Percentiles rank a stretch among this genome's conserved stretches.
phyloP scores from a whole-genome alignment of 208 protist genomes.

The Leishmania tarentolae region DNA sequence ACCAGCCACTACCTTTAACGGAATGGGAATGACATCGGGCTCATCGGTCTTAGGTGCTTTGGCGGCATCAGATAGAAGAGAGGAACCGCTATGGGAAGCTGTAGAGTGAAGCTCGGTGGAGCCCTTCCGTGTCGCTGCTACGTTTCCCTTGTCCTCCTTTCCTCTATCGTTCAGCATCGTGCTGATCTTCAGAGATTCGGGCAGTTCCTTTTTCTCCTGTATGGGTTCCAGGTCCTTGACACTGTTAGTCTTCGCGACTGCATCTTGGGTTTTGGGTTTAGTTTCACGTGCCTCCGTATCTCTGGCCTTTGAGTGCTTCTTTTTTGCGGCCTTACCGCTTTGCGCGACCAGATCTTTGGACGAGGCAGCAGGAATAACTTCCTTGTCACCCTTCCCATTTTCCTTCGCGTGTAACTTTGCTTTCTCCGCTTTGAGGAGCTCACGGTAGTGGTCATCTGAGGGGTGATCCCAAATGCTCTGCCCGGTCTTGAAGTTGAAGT shows the following conservation, averaged over 20 bases:
- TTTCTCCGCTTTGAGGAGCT: slow-evolving; percentile 72
- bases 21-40: slow-evolving; percentile 19
- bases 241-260: slow-evolving; percentile 6
- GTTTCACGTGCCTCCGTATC: slow-evolving; percentile 1
- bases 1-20: slow-evolving; percentile 30
- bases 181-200: slow-evolving; percentile 22
- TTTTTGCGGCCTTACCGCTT: slow-evolving; percentile 22
- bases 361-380: slow-evolving; percentile 2
- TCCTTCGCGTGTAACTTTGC: slow-evolving; percentile 32
- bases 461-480: slow-evolving; percentile 96
- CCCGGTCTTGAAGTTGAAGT: slow-evolving; percentile 95
- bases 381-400: slow-evolving; percentile 33
- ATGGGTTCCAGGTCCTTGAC: slow-evolving; percentile 22
- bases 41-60: slow-evolving; percentile 21
- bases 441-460: slow-evolving; percentile 93
- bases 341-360: slow-evolving; percentile 1
- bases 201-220: slow-evolving; percentile 31
- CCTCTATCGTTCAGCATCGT: slow-evolving; percentile 3
- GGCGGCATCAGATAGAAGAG: slow-evolving; percentile 11
- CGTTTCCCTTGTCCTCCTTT: slow-evolving; percentile 16
- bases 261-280: slow-evolving; percentile 11
- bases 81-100: slow-evolving; percentile 24
- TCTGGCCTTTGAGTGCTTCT: slow-evolving; percentile 24
- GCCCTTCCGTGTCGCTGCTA: slow-evolving; percentile 6
- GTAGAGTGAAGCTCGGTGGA: slow-evolving; percentile 26